Evolutionary conservation across 768 basidiomycete species (phyloP), one percentile per base, ranked within the genome.

Genomic region (Amanita phalloides): DNA sequence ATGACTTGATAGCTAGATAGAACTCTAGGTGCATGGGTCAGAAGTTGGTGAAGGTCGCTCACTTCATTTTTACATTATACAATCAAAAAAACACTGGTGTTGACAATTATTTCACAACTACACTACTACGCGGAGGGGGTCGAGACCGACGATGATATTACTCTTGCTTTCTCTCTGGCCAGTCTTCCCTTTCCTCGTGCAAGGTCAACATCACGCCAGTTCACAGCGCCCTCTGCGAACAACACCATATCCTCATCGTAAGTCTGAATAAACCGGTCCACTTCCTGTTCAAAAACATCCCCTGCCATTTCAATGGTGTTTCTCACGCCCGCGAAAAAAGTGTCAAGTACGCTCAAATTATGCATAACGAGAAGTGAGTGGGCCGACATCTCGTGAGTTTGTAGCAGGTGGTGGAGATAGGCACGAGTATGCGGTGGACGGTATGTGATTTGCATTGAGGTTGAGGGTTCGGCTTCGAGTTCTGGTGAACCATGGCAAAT

Each of bases 301-400:
- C 37, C 51, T 17, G 45, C 58, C 6, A 38, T 42, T 43, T 13
- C 51, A 37, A 76, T 51, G 0, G 71, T 61, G 0, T 13, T 37
- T 6, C 90, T 74, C 1, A 92, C 67, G 0, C 76, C 77, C 0
- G 65, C 66, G 42, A 91, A 78, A 61, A 93, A 88, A 1, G 67
- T 62, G 37, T 82, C 76, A 25, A 90, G 66, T 1, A 91, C 75
- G 0, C 76, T 62, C 26, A 90, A 70, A 57, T 93, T 94, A 64
- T 94, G 91, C 66, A 81, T 71, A 9, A 72, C 74, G 14, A 93
- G 75, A 21, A 92, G 64, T 3, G 87, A 61, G 57, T 93, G 88
- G 0, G 88, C 84, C 0, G 83, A 79, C 90, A 94, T 92, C 64
- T 94, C 91, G 64, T 93, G 91, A 5, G 90, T 90, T 48, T 85